phyloP scores from a whole-genome alignment of 2,329 filamentous ascomycete genomes.

The Pyrenophora seminiperda region DNA sequence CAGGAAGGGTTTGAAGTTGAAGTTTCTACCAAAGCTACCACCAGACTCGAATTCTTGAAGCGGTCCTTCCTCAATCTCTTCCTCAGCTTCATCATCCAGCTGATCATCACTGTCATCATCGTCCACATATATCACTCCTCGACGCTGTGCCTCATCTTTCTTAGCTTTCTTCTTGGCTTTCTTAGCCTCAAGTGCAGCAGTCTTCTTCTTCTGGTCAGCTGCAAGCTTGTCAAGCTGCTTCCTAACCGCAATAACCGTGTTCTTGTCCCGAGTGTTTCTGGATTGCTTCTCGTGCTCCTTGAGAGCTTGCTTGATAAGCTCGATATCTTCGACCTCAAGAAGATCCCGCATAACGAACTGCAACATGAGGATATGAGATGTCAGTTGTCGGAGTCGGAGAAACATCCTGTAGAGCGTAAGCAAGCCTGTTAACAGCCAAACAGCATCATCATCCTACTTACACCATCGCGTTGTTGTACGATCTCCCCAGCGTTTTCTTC shows the following conservation, averaged over 20 bases:
- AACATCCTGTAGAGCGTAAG: conserved; percentile 47
- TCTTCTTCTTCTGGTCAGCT: conserved; percentile 21
- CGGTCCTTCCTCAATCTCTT: neutral
- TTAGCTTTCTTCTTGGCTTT: conserved; percentile 3
- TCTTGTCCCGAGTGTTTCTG: conserved; percentile 12
- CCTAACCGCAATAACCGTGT: conserved; percentile 33
- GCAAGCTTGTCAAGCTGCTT: conserved; percentile 39
- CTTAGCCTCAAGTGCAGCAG: conserved; percentile 9
- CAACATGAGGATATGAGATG: conserved; percentile 55
- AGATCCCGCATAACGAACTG: conserved; percentile 54
- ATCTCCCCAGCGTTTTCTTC: conserved; percentile 32
- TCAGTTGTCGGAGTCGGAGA: conserved; percentile 58
- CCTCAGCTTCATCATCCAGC: neutral
- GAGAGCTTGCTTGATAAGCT: conserved; percentile 48
- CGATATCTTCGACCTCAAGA: conserved; percentile 53
- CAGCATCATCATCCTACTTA: conserved; percentile 7
- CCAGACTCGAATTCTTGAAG: neutral
- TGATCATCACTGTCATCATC: conserved; percentile 9
- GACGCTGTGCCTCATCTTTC: conserved; percentile 6
- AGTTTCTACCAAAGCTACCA: conserved; percentile 44
- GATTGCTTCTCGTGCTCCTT: conserved; percentile 21
- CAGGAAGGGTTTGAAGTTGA: conserved; percentile 52
- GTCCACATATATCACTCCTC: conserved; percentile 5
- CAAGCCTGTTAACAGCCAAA: neutral
- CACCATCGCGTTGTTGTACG: conserved; percentile 51